Evolutionary conservation across 2,329 filamentous ascomycete species (phyloP).

Genomic region (Epicoccum sorghinum): DNA sequence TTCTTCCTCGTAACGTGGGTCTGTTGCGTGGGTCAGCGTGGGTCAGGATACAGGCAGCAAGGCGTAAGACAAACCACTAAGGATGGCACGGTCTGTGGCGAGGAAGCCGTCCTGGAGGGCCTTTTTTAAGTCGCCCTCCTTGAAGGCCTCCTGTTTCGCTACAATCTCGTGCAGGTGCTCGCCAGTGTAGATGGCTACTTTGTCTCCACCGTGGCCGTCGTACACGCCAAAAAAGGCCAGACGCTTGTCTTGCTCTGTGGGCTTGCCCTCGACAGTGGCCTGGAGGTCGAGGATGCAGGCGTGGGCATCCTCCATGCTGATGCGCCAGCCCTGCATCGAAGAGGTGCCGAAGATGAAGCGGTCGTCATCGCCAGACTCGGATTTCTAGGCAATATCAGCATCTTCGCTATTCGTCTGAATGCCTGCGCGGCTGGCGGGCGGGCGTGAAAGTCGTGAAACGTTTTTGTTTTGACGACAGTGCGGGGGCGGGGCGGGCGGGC

Average conservation of each 20-base stretch:
- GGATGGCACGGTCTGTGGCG: conserved; percentile 91
- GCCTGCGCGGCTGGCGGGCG: conserved; percentile 9
- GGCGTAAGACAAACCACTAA: conserved; percentile 72
- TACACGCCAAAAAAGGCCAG: conserved; percentile 98
- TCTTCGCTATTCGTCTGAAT: background rate
- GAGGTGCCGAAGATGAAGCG: conserved; percentile 92
- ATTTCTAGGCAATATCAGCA: conserved; percentile 65
- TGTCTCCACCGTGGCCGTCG: conserved; percentile 96
- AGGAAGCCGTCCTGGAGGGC: conserved; percentile 97
- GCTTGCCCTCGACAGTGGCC: conserved; percentile 60
- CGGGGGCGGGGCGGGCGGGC: conserved; percentile 38
- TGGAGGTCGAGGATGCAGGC: conserved; percentile 87
- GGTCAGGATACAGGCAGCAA: conserved; percentile 4
- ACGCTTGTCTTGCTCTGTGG: conserved; percentile 71
- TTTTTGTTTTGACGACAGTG: conserved; percentile 18
- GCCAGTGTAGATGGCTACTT: conserved; percentile 91
- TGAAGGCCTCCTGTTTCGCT: conserved; percentile 92
- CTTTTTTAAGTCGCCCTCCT: conserved; percentile 89
- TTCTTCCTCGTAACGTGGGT: conserved; percentile 96
- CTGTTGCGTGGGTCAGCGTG: conserved; percentile 58
- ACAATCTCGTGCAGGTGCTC: conserved; percentile 94
- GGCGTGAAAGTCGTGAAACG: background rate
- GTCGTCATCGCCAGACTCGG: conserved; percentile 89
- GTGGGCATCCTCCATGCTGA: conserved; percentile 99
- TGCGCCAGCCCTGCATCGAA: conserved; percentile 99